Base-by-base conservation (phyloP, 371 early-diverging fungal species). In the Entomophthora muscae region DNA sequence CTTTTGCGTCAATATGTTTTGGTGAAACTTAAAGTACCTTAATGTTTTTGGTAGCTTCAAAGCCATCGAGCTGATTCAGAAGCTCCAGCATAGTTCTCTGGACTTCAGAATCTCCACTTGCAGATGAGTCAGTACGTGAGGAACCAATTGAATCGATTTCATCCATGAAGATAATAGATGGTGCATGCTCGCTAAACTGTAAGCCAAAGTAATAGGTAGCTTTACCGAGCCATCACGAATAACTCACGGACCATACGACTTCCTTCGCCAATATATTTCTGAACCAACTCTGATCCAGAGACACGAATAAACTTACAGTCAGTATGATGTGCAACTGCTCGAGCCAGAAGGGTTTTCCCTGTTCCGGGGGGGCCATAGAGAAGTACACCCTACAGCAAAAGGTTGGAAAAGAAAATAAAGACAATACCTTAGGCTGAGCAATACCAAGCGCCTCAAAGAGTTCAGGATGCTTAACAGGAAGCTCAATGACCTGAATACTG, bases 81-180 rank as follows among this genome's bases (percentile, higher is more conserved):
- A 99, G 81, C 76, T 99, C 99, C 72, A 99, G 75, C 99, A 99
- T 98, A 22, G 99, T 99, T 66, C 99, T 85, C 73, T 99, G 99
- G 17, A 99, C 99, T 82, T 99, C 99, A 62, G 90, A 89, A 73
- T 99, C 99, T 28, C 94, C 89, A 24, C 83, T 83, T 55, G 88
- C 85, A 32, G 85, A 81, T 28, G 83, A 83, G 56, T 92, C 95
- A 53, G 86, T 85, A 68, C 97, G 84, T 23, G 91, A 87, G 57
- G 94, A 93, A 57, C 99, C 99, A 72, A 99, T 98, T 13, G 96
- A 93, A 77, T 99, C 99, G 60, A 99, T 98, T 81, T 99, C 99
- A 77, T 99, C 99, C 92, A 99, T 98, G 71, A 99, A 99, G 71
- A 99, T 98, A 68, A 99, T 99, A 32, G 96, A 91, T 26, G 98